Conservation (phyloP, 805 yeast species). For the Saccharomycopsis schoenii region DNA sequence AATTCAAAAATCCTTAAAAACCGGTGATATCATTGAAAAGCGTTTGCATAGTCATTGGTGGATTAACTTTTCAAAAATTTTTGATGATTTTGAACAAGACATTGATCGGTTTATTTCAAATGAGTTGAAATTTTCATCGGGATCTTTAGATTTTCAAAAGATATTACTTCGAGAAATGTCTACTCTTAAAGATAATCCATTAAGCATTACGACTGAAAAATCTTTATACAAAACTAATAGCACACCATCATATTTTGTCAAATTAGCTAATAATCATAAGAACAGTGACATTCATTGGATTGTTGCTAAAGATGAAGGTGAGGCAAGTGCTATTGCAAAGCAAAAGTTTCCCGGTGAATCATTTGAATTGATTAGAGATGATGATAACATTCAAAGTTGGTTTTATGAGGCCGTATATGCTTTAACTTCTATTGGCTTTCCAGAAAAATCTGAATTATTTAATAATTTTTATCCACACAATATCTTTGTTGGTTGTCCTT, state of each 20-base stretch:
- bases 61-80: slow-evolving; percentile 49
- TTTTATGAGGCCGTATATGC: slow-evolving; percentile 89
- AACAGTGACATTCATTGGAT: slow-evolving; percentile 70
- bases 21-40: slow-evolving; percentile 95
- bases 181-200: neutral
- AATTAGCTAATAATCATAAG: slow-evolving; percentile 27
- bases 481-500: slow-evolving; percentile 90
- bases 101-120: neutral
- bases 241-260: slow-evolving; percentile 87
- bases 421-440: slow-evolving; percentile 92
- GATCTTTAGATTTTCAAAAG: neutral
- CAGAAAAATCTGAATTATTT: slow-evolving; percentile 56
- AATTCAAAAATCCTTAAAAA: slow-evolving; percentile 86
- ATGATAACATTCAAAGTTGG: slow-evolving; percentile 98
- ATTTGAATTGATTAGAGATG: slow-evolving; percentile 82
- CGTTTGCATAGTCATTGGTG: slow-evolving; percentile 98
- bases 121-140: slow-evolving; percentile 1
- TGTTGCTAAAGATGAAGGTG: slow-evolving; percentile 72
- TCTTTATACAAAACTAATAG: neutral
- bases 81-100: neutral
- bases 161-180: neutral
- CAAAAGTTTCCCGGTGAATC: slow-evolving; percentile 52
- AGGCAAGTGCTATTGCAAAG: slow-evolving; percentile 75
- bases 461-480: slow-evolving; percentile 75
- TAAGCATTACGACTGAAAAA: slow-evolving; percentile 7